A percentile compares a stretch with the other conserved stretches of the same genome.
phyloP scores from a whole-genome alignment of 176 grass and related monocot genomes.

The Neostapfia colusana region DNA sequence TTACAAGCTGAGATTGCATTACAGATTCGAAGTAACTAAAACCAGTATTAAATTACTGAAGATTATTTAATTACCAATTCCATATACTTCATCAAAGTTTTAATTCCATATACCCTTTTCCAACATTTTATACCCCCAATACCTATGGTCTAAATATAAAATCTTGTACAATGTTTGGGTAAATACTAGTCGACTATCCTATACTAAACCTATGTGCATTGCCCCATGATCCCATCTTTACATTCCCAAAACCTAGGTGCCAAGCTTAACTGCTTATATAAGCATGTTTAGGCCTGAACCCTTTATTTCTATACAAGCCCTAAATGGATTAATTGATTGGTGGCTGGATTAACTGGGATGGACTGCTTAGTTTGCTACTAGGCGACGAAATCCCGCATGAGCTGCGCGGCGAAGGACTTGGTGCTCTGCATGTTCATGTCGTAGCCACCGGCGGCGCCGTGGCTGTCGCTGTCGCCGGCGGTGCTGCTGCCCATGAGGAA shows the following conservation, averaged over 20 bases:
- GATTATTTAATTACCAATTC: constrained; percentile 32
- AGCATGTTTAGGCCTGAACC: constrained; percentile 32
- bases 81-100: constrained; percentile 31
- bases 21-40: constrained; percentile 31
- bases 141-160: constrained; percentile 48
- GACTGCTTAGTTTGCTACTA: constrained; percentile 33
- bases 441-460: constrained; percentile 43
- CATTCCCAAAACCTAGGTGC: constrained; percentile 52
- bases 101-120: constrained; percentile 45
- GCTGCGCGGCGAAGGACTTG: constrained; percentile 79
- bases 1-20: neutral
- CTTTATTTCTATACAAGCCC: constrained; percentile 71
- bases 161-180: constrained; percentile 56
- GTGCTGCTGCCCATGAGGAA: constrained; percentile 49
- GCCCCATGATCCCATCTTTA: constrained; percentile 59
- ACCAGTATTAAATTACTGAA: too few relatives aligned
- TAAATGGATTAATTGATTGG: constrained; percentile 44
- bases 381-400: constrained; percentile 80
- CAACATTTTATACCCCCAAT: constrained; percentile 37
- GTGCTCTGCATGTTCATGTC: constrained; percentile 83
- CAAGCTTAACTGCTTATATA: constrained; percentile 33
- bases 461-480: constrained; percentile 38
- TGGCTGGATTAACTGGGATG: constrained; percentile 15
- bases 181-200: constrained; percentile 39
- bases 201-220: constrained; percentile 50